A percentile compares a stretch with the other conserved stretches of the same genome.
These are phyloP conservation scores for Limonomyces culmigenus DNA, from an alignment of 1,284 basidiomycete genomes.

Conservation along the genomic window DNA sequence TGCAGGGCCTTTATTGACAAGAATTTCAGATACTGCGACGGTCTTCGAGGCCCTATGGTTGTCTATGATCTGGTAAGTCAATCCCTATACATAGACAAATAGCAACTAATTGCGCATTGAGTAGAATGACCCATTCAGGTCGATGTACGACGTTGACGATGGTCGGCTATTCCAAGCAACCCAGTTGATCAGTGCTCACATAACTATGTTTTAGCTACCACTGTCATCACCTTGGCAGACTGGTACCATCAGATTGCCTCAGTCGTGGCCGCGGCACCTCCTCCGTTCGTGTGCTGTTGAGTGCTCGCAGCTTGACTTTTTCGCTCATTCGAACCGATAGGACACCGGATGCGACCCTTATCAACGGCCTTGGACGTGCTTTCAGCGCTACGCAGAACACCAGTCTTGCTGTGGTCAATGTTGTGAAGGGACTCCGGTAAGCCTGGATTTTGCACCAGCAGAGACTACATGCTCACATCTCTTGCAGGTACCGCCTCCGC, in stretches of 20 bases:
- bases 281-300: neutral
- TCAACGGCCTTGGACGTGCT: neutral
- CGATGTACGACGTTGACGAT: conserved; percentile 25
- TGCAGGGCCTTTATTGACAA: conserved; percentile 14
- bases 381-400: too few species aligned
- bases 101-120: too few species aligned
- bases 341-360: neutral
- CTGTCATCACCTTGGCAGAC: conserved; percentile 20
- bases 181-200: too few species aligned
- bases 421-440: neutral
- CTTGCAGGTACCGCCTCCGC: conserved; percentile 18
- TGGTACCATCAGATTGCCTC: conserved; percentile 15
- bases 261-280: neutral
- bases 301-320: neutral
- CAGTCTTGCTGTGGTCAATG: neutral
- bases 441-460: neutral
- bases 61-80: neutral
- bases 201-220: conserved; percentile 10
- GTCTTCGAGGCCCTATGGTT: conserved; percentile 13
- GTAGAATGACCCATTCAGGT: conserved; percentile 18
- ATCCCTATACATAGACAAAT: too few species aligned
- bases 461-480: neutral
- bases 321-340: neutral
- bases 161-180: neutral
- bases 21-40: conserved; percentile 25